phyloP scores from a whole-genome alignment of 306 rosid species.

The Castanopsis chinensis region DNA sequence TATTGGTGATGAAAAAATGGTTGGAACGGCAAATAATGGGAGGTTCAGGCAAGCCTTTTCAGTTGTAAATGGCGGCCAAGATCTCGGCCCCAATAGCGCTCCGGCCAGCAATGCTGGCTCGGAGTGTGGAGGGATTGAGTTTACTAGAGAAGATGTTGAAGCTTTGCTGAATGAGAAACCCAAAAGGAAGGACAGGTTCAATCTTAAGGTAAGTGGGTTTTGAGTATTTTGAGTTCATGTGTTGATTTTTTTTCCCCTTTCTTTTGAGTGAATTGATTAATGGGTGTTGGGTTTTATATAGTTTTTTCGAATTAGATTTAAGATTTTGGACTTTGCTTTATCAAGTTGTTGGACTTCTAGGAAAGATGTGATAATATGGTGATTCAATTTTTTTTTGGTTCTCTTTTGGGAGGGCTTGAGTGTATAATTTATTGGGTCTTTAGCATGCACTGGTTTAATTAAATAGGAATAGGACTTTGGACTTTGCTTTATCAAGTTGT shows the following conservation, averaged over 20 bases:
- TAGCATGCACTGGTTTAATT: neutral
- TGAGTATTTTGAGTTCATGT: conserved; percentile 19
- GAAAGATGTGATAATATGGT: conserved; percentile 93
- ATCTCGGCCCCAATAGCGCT: conserved; percentile 66
- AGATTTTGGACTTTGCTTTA: conserved; percentile 14
- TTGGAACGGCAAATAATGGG: conserved; percentile 80
- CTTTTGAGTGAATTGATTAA: neutral
- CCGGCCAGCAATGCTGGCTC: conserved; percentile 92
- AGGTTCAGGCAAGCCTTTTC: conserved; percentile 64
- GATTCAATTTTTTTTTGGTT: neutral
- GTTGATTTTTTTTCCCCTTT: neutral
- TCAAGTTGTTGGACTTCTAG: conserved; percentile 35
- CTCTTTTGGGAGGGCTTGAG: conserved; percentile 16
- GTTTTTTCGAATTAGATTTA: neutral
- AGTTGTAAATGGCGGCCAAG: conserved; percentile 71
- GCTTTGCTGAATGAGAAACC: conserved; percentile 74
- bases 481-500: neutral
- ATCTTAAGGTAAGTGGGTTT: conserved; percentile 69
- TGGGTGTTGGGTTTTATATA: neutral
- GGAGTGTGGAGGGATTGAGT: conserved; percentile 75
- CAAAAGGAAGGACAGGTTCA: conserved; percentile 88
- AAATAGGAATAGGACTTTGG: conserved; percentile 5
- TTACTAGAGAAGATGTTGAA: conserved; percentile 90
- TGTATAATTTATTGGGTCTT: neutral
- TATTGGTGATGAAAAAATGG: conserved; percentile 70